A percentile compares a stretch with the other conserved stretches of the same genome.
phyloP scores from a whole-genome alignment of 306 rosid species.

The Begonia peltatifolia region DNA sequence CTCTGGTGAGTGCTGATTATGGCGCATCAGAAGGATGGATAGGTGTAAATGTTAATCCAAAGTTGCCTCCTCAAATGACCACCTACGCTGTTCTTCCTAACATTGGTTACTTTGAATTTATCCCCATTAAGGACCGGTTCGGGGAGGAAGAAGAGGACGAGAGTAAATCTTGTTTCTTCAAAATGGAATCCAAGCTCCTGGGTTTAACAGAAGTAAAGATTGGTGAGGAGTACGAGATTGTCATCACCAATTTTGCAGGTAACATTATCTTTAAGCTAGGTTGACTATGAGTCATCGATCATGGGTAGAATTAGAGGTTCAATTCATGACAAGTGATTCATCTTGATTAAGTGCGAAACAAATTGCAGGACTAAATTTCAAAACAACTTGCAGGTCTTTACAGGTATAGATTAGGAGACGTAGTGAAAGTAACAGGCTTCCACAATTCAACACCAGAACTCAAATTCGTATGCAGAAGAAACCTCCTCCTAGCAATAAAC shows the following conservation, averaged over 20 bases:
- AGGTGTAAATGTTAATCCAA: constrained; percentile 74
- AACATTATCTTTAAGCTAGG: too few relatives aligned
- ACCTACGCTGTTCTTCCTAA: constrained; percentile 80
- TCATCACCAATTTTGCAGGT: constrained; percentile 92
- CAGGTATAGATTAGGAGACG: constrained; percentile 79
- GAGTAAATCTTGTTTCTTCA: constrained; percentile 29
- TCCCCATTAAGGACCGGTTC: constrained; percentile 43
- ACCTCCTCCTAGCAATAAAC: constrained; percentile 51
- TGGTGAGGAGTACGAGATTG: constrained; percentile 79
- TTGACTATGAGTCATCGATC: too few relatives aligned
- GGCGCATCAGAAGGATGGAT: constrained; percentile 99
- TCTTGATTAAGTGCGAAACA: too few relatives aligned
- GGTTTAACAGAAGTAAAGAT: constrained; percentile 40
- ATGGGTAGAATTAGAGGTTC: too few relatives aligned
- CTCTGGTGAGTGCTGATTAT: constrained; percentile 77
- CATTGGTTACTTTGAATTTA: constrained; percentile 85
- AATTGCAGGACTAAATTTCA: too few relatives aligned
- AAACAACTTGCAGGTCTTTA: constrained; percentile 42
- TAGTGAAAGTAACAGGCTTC: constrained; percentile 77
- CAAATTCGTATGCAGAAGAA: constrained; percentile 68
- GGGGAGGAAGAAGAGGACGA: constrained; percentile 8
- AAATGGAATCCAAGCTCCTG: constrained; percentile 61
- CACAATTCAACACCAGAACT: constrained; percentile 70
- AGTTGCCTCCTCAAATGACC: constrained; percentile 52
- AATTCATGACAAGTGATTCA: too few relatives aligned